phyloP scores from a whole-genome alignment of 2,329 filamentous ascomycete genomes.

The Xylariaceae sp. region DNA sequence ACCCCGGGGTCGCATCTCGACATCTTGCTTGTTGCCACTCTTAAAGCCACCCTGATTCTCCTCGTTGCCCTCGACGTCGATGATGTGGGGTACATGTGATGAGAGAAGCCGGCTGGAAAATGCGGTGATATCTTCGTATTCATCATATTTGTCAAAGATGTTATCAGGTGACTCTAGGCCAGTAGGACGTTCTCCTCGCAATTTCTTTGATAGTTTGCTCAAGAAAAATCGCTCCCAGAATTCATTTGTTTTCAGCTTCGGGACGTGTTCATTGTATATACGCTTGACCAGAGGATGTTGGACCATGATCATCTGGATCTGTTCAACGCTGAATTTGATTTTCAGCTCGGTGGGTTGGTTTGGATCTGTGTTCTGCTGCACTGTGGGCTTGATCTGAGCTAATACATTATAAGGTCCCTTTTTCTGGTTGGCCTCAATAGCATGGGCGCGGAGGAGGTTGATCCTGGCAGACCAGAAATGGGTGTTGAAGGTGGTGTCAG shows the following conservation, averaged over 20 bases:
- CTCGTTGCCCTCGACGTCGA: conserved; percentile 91
- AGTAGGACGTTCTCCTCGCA: conserved; percentile 82
- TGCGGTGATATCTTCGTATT: conserved; percentile 59
- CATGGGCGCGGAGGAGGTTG: conserved; percentile 81
- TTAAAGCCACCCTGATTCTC: conserved; percentile 84
- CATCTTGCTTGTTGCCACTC: conserved; percentile 78
- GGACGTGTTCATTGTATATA: conserved; percentile 91
- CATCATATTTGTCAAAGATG: conserved; percentile 82
- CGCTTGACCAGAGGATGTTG: conserved; percentile 88
- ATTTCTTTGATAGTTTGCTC: conserved; percentile 82
- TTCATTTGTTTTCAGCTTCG: conserved; percentile 69
- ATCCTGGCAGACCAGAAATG: conserved; percentile 94
- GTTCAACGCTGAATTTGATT: conserved; percentile 83
- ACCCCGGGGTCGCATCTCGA: conserved; percentile 75
- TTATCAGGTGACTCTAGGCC: conserved; percentile 73
- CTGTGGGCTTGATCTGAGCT: conserved; percentile 78
- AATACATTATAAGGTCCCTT: conserved; percentile 92
- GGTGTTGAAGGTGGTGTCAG: conserved; percentile 73
- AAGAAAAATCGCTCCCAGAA: conserved; percentile 97
- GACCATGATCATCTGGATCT: conserved; percentile 86
- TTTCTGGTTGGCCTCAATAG: conserved; percentile 81
- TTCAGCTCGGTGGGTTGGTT: conserved; percentile 57
- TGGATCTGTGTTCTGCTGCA: conserved; percentile 44
- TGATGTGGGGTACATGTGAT: conserved; percentile 76
- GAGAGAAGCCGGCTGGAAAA: conserved; percentile 53